phyloP scores from a whole-genome alignment of 805 yeast species.

The Dipodascopsis uninucleata region DNA sequence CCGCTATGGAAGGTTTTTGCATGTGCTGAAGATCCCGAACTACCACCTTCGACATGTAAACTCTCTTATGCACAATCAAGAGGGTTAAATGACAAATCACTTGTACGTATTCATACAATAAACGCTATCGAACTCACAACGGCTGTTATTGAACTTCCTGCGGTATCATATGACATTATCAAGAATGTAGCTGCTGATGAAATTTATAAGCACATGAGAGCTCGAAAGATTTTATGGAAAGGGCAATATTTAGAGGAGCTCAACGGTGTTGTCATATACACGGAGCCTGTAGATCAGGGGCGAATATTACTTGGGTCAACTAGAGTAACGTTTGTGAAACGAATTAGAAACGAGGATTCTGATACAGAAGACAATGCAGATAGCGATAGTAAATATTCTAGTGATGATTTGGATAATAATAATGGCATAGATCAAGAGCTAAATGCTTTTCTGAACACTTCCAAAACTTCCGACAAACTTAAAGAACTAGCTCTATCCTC shows the following conservation, averaged over 20 bases:
- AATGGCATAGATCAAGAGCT: constrained; percentile 17
- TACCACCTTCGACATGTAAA: constrained; percentile 12
- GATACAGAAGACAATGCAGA: constrained; percentile 18
- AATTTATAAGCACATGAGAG: constrained; percentile 36
- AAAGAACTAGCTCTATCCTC: background rate
- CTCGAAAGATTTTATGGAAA: constrained; percentile 4
- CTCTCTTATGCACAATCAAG: background rate
- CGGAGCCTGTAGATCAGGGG: constrained; percentile 74
- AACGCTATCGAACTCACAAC: constrained; percentile 36
- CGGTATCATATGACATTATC: constrained; percentile 46
- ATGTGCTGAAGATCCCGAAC: constrained; percentile 7
- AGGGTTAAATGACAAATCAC: constrained; percentile 4
- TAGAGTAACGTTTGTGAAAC: constrained; percentile 52
- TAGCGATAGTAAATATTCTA: constrained; percentile 29
- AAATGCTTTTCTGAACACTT: constrained; percentile 5
- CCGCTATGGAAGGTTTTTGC: constrained; percentile 11
- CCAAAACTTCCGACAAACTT: constrained; percentile 4
- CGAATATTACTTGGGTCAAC: constrained; percentile 43
- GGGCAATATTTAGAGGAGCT: constrained; percentile 2
- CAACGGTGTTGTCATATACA: constrained; percentile 1
- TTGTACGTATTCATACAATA: constrained; percentile 22
- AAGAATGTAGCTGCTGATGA: constrained; percentile 34
- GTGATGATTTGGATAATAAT: background rate
- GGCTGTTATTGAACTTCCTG: constrained; percentile 44
- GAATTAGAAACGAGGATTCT: no score